Base-by-base conservation (phyloP, 495 filamentous ascomycete species). In the Coniosporium apollinis region DNA sequence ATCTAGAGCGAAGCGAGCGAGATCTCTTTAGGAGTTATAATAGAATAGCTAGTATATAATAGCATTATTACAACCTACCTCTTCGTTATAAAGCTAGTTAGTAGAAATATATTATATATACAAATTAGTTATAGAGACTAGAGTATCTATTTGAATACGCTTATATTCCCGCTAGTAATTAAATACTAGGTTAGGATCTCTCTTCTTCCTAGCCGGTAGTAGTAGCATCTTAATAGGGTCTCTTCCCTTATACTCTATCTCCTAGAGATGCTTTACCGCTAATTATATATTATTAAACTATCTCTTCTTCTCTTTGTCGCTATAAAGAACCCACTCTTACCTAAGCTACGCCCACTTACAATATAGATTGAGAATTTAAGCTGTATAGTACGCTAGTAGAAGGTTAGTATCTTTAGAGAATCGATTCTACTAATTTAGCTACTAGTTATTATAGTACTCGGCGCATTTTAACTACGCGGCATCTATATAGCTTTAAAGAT, bases 271-370 rank as follows among this genome's bases (percentile, higher is more conserved):
- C 22, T 26, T 26, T n/a, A 26, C 22, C 6, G 22, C 22, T 7
- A n/a, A 26, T 26, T 26, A n/a, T 26, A n/a, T n/a, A n/a, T 26
- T 26, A n/a, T 26, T 26, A 26, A 26, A 26, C 22, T n/a, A 26
- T n/a, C 22, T 26, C 22, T 26, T 6, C 22, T 26, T 26, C 22
- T 26, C 22, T n/a, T 26, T 26, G 22, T 26, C 22, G n/a, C 22
- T n/a, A 26, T 26, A 6, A n/a, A 26, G 22, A 26, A 26, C 22
- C 22, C 22, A 26, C 22, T 26, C 22, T 26, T 26, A n/a, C 22
- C 22, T 26, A 26, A 26, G n/a, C 22, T n/a, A 26, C 22, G 22
- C 22, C 22, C 22, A 26, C 22, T 26, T 26, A 7, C 22, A n/a
- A 26, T 26, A 26, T 26, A n/a, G 22, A 26, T 26, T n/a, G 22